Base-by-base conservation (phyloP, 108 stramenopile species). In the Skeletonema marinoi region DNA sequence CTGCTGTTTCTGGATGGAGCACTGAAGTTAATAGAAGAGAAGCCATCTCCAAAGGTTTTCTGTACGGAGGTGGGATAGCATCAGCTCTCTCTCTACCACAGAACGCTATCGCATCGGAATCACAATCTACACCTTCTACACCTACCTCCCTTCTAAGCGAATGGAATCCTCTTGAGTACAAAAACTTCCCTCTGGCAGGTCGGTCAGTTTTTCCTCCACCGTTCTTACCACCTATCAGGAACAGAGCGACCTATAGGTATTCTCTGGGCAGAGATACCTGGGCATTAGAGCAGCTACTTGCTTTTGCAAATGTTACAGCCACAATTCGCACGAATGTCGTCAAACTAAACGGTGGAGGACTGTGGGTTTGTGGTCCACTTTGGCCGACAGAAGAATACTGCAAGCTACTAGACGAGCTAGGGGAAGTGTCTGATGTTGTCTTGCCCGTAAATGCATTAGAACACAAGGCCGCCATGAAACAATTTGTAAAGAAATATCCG, bases 301-400 rank as follows among this genome's bases (percentile, higher is more conserved):
- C 82, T 10, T 89, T 89, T 83, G 86, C 86, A 62, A 89, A 89
- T 77, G 88, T 89, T 10, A 85, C 88, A 21, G 88, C 88, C 1
- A 86, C 86, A 13, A 86, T 89, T 61, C 86, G 88, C 35, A 78
- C 77, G 33, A 80, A 78, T 60, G 88, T 89, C 2, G 66, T 89
- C 17, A 60, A 78, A 68, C 51, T 89, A 30, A 64, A 33, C 31
- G 75, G 77, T 12, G 87, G 87, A 31, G 85, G 85, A 14, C 59
- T 88, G 32, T 88, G 87, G 87, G 85, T 88, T 2, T 72, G 85
- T 56, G 63, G 68, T 64, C 87, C 87, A 25, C 87, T 83, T 42
- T 88, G 82, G 82, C 87, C 87, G 4, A 88, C 87, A 12, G 82
- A 82, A 16, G 87, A 88, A 66, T 86, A 82, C 68, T 88, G 87